Base-by-base conservation (phyloP, 352 stramenopile species). In the Phytophthora cactorum region DNA sequence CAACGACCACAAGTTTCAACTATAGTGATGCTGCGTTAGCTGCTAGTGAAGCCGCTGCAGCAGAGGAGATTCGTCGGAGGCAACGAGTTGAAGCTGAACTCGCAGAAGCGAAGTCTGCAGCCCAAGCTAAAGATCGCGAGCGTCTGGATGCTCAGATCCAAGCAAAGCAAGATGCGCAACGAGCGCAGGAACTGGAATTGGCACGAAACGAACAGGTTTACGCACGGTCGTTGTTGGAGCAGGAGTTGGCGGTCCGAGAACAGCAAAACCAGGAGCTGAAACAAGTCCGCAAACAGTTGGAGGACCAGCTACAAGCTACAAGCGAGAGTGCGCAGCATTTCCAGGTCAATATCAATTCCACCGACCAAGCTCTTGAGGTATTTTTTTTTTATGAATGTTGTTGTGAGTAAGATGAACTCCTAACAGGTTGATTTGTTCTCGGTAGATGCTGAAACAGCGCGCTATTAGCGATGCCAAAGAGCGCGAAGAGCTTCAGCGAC, bases 321-420 rank as follows among this genome's bases (percentile, higher is more conserved):
- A 70, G 78, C 15, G 69, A 73, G 11, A 63, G 68, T 29, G 59
- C 75, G 14, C 36, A 61, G 28, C 59, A 68, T 28, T 79, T 84
- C 36, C 68, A 77, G 58, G 64, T 82, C 25, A 70, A 70, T 25
- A 59, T 78, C 12, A 64, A 51, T 12, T 66, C 70, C 38, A 87
- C 74, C 0, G 81, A 87, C 53, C 65, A 84, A 22, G 72, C 81
- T 11, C 70, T 89, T n/a, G 76, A 89, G 78, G 81, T 84, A 59
- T 36, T 39, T 10, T 22, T 22, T 11, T 6, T 6, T 6, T 0
- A 43, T 43, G 11, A 43, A 52, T 49, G 17, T 27, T 49, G 12
- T 12, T 27, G 15, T 28, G 22, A 22, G 22, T 22, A 11, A 28
- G 4, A 28, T 49, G 43, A 45, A 3, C 14, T 29, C 11, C 25